Conservation (phyloP, 805 yeast genomes). For the Blastobotrys chiropterorum region DNA sequence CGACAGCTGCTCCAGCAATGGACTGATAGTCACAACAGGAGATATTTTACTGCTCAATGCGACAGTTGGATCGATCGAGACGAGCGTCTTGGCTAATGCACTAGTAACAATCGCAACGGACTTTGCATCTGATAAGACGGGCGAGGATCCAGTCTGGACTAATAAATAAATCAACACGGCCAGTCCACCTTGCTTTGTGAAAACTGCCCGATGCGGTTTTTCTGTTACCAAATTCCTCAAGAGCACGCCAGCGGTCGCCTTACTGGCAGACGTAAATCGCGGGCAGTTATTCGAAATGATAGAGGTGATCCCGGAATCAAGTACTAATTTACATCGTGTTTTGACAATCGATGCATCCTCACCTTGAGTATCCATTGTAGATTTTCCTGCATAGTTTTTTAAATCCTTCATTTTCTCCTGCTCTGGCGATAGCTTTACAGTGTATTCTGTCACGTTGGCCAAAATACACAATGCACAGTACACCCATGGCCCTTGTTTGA, state of each 20-base stretch:
- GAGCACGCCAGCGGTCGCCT: conserved; percentile 23
- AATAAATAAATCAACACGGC: conserved; percentile 27
- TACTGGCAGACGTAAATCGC: conserved; percentile 20
- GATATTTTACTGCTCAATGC: conserved; percentile 31
- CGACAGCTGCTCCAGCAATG: conserved; percentile 27
- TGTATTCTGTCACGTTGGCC: conserved; percentile 29
- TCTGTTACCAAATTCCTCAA: conserved; percentile 29
- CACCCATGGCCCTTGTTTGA: conserved; percentile 23
- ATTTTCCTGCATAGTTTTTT: conserved; percentile 27
- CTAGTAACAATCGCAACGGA: conserved; percentile 21
- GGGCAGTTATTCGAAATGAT: conserved; percentile 20
- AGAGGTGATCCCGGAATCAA: conserved; percentile 24
- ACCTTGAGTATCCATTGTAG: conserved; percentile 12
- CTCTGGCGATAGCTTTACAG: conserved; percentile 28
- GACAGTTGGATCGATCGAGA: conserved; percentile 30
- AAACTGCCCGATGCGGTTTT: conserved; percentile 20
- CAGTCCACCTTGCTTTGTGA: conserved; percentile 33
- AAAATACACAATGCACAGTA: conserved; percentile 30
- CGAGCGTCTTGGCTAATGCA: conserved; percentile 32
- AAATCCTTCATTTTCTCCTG: conserved; percentile 24
- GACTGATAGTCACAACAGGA: conserved; percentile 27
- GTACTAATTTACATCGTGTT: conserved; percentile 21
- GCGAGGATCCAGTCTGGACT: conserved; percentile 12
- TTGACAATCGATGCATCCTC: conserved; percentile 21
- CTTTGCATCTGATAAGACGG: conserved; percentile 9